These are phyloP conservation scores for Lachancea cidri DNA, from an alignment of 805 yeast genomes.

Conservation along the genomic window DNA sequence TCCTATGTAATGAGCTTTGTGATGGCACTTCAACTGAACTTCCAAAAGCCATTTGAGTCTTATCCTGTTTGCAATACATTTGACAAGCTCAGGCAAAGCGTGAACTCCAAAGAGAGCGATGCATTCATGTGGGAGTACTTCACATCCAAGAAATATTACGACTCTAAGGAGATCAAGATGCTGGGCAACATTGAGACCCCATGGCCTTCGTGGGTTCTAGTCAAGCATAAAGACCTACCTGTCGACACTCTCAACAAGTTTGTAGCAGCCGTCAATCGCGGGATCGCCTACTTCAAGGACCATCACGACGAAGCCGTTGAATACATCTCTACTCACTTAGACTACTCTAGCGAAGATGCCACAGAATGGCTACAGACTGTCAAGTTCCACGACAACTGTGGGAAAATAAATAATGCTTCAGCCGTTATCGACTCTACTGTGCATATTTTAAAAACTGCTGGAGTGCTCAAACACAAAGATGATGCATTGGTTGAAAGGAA, in stretches of 20 bases:
- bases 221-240: constrained; percentile 42
- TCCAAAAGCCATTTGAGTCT: constrained; percentile 44
- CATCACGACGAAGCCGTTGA: constrained; percentile 61
- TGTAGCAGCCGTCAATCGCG: constrained; percentile 53
- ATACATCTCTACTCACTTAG: constrained; percentile 62
- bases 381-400: constrained; percentile 40
- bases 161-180: constrained; percentile 67
- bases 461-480: constrained; percentile 7
- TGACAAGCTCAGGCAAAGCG: constrained; percentile 73
- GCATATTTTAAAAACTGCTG: constrained; percentile 8
- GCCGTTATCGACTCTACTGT: constrained; percentile 7
- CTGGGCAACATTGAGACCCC: constrained; percentile 91
- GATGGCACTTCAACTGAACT: constrained; percentile 56
- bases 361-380: constrained; percentile 79
- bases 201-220: constrained; percentile 93
- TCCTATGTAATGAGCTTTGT: constrained; percentile 90
- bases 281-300: constrained; percentile 57
- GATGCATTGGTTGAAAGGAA: constrained; percentile 4
- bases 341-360: constrained; percentile 75
- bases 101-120: constrained; percentile 59
- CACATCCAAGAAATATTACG: constrained; percentile 83
- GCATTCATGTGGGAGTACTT: constrained; percentile 97
- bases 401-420: constrained; percentile 5
- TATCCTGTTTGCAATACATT: constrained; percentile 63
- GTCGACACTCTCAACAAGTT: constrained; percentile 37